Base-by-base conservation (phyloP, 2,329 filamentous ascomycete genomes). In the Aspergillus japonicus region DNA sequence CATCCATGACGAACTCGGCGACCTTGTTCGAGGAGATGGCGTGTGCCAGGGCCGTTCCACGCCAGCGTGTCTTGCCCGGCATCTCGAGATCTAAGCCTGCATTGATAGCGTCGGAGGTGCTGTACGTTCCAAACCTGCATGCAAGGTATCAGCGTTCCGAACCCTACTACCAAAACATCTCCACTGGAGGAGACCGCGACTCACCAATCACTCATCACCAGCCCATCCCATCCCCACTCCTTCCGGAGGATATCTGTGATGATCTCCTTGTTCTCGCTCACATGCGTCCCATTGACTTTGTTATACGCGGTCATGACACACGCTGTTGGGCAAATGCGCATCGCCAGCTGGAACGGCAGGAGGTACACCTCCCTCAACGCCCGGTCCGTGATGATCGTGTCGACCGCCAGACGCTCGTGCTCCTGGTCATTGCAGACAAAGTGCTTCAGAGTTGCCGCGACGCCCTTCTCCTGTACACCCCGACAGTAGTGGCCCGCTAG, bases 361-460 rank as follows among this genome's bases (percentile, higher is more conserved):
- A 89, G 77, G 63, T 89, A 88, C 16, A 88, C 83, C 68, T 89
- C 87, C 19, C 86, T 78, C 57, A 88, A 69, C 1, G 85, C 83
- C 52, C 85, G 77, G 59, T 86, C 67, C 1, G 78, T 80, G 3
- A 81, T 64, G 54, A 80, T 76, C 19, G 72, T 77, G 64, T 73
- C 72, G 5, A 80, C 75, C 1, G 75, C 74, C 70, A 79, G 68
- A 6, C 78, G 71, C 65, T 80, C 76, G 56, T 80, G 75, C 52
- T 81, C 78, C 60, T 79, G 77, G 50, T 81, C 78, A 66, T 81
- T 81, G 62, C 75, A 77, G 47, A 80, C 78, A 59, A 79, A 80
- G 58, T 81, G 91, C 79, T 95, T 95, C 66, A 93, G 87, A 0
- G 90, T 91, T 11, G 91, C 89, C 7, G 88, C 87, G 42, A 95